Evolutionary conservation across 139 green algal genomes (phyloP).

Genomic region (Coelastrella sp.): DNA sequence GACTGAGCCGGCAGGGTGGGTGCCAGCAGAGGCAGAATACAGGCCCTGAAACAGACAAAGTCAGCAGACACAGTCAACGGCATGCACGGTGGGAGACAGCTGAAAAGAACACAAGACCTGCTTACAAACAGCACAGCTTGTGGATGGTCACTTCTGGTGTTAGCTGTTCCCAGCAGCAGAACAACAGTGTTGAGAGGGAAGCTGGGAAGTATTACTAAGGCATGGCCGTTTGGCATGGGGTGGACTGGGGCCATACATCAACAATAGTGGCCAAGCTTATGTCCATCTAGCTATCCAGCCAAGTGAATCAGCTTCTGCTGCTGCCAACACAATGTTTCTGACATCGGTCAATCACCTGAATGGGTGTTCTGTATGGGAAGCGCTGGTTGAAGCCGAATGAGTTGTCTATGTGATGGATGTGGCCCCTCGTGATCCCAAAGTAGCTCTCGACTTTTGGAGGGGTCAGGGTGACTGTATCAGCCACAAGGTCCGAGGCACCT

Average conservation of each 20-base stretch:
- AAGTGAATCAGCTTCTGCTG: too few relatives aligned
- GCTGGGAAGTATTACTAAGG: too few relatives aligned
- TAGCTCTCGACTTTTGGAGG: slow-evolving; percentile 67
- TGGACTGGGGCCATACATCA: too few relatives aligned
- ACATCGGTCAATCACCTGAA: not conserved
- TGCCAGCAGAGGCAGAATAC: slow-evolving; percentile 65
- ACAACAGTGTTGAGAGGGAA: too few relatives aligned
- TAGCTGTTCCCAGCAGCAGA: too few relatives aligned
- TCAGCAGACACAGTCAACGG: not conserved
- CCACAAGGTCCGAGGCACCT: slow-evolving; percentile 66
- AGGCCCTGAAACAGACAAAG: slow-evolving; percentile 50
- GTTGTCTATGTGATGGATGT: slow-evolving; percentile 81
- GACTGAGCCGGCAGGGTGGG: slow-evolving; percentile 67
- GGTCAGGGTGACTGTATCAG: slow-evolving; percentile 67
- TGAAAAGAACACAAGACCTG: not conserved
- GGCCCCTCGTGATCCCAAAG: slow-evolving; percentile 73
- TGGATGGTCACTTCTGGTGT: too few relatives aligned
- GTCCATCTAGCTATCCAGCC: too few relatives aligned
- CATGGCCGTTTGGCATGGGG: too few relatives aligned
- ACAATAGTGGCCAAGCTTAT: too few relatives aligned
- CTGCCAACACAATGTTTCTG: too few relatives aligned
- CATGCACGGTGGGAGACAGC: not conserved
- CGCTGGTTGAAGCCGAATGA: slow-evolving; percentile 64
- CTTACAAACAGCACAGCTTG: not conserved
- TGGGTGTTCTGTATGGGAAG: slow-evolving; percentile 64